Base-by-base conservation (phyloP, 2,329 filamentous ascomycete genomes). In the Fusarium pseudoanthophilum region DNA sequence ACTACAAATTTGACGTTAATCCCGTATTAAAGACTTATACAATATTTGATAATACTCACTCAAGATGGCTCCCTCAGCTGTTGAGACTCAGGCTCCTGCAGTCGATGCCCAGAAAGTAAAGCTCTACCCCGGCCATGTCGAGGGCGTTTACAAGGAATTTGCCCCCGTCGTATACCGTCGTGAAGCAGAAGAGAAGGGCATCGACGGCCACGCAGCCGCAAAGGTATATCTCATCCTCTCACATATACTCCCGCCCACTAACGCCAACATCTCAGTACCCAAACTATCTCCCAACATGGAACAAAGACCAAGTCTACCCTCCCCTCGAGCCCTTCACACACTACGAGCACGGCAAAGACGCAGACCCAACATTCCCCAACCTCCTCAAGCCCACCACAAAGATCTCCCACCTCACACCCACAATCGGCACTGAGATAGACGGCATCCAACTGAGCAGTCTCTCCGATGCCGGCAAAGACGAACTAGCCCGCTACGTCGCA, bases 271-370 rank as follows among this genome's bases (percentile, higher is more conserved):
- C 14, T n/a, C 40, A 90, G 79, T 95, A 93, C 74, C 90, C 90
- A 8, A 86, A 94, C 78, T 95, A 95, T 79, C 87, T 94, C 14
- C 92, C 92, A 5, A 90, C 89, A 4, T 94, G 92, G 92, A 87
- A 92, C 77, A 85, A 86, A 45, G 85, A 90, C 71, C 88, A 91
- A 81, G 86, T 86, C 72, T 93, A 91, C 76, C 86, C 89, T 63
- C 91, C 92, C 11, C 86, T 93, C 13, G 83, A 91, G 70, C 89
- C 87, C 2, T 95, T 94, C 76, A 87, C 92, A 78, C 92, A 94
- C 79, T 88, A 89, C 71, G 93, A 95, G 63, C 92, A 92, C 76
- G 93, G 93, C 75, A 91, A 91, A 76, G 91, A 94, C 75, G 93
- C 93, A 52, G 92, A 95, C 78, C 84, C 88, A 4, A 83, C 85